Conservation (phyloP, 192 early-diverging fungal genomes). For the Gaertneriomyces semiglobifer region DNA sequence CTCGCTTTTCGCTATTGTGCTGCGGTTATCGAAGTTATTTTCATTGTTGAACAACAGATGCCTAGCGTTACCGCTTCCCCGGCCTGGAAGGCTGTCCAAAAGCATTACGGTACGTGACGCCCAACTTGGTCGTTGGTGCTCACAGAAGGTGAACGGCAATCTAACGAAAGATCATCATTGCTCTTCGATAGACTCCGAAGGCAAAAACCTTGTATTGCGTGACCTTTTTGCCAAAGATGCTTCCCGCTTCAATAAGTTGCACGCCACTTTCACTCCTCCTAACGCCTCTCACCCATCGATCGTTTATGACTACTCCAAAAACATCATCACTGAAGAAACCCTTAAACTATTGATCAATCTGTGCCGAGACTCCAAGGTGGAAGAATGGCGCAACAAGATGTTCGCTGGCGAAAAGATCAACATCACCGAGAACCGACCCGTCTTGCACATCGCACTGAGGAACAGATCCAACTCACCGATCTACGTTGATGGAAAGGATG, state of each 20-base stretch:
- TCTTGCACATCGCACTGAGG: slow-evolving; percentile 92
- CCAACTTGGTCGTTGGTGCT: no score
- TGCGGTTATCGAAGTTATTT: no score
- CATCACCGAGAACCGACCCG: slow-evolving; percentile 93
- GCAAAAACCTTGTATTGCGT: slow-evolving; percentile 72
- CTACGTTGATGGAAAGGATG: slow-evolving; percentile 81
- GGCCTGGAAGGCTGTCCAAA: slow-evolving; percentile 86
- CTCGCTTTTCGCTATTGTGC: no score
- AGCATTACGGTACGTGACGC: slow-evolving; percentile 59
- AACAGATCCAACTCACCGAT: slow-evolving; percentile 82
- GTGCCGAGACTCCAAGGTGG: slow-evolving; percentile 78
- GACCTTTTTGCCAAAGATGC: slow-evolving; percentile 75
- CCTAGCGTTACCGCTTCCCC: slow-evolving; percentile 31
- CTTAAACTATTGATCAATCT: slow-evolving; percentile 76
- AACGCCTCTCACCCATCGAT: slow-evolving; percentile 56
- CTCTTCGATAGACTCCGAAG: slow-evolving; percentile 45
- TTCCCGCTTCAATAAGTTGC: slow-evolving; percentile 75
- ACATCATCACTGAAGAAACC: slow-evolving; percentile 80
- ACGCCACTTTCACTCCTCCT: slow-evolving; percentile 60
- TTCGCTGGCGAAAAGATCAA: slow-evolving; percentile 95
- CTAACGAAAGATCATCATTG: no score
- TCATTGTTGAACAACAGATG: not conserved
- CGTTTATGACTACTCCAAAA: slow-evolving; percentile 96
- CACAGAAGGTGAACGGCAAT: no score
- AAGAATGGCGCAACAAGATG: slow-evolving; percentile 88